Percentiles rank a stretch among this genome's conserved stretches.
Evolutionary conservation across 148 eudicot genomes (phyloP).

Genomic region (Rhododendron ovatum): DNA sequence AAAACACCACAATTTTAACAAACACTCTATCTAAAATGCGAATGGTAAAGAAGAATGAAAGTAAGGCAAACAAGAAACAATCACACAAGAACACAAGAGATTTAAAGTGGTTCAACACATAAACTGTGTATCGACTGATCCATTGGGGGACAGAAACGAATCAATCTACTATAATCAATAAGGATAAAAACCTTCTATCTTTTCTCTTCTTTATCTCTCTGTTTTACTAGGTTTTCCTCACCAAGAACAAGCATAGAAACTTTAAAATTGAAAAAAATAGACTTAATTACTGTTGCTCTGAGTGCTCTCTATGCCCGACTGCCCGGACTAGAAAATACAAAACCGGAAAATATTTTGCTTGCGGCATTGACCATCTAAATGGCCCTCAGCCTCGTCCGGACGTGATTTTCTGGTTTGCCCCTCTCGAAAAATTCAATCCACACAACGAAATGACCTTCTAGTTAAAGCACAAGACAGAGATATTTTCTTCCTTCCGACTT

Average conservation of each 20-base stretch:
- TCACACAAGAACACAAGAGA: not conserved
- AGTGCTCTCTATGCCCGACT: not conserved
- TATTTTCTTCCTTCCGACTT: too few relatives aligned
- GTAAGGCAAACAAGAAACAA: not conserved
- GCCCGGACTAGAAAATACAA: too few relatives aligned
- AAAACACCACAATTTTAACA: too few relatives aligned
- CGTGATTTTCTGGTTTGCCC: too few relatives aligned
- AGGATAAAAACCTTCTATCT: not conserved
- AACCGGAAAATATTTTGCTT: not conserved
- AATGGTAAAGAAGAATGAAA: not conserved
- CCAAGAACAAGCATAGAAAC: not conserved
- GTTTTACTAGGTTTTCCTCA: not conserved
- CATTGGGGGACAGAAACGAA: not conserved
- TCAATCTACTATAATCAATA: not conserved
- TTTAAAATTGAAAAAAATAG: not conserved
- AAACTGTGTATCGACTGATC: not conserved
- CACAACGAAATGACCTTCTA: too few relatives aligned
- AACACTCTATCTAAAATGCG: not conserved
- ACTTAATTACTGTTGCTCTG: not conserved
- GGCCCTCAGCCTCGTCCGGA: too few relatives aligned
- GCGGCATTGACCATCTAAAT: not conserved
- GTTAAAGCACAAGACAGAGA: too few relatives aligned
- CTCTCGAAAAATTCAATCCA: too few relatives aligned
- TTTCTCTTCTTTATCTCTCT: not conserved
- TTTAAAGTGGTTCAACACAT: not conserved